phyloP scores from a whole-genome alignment of 352 stramenopile genomes.

The Phytophthora sansomeana region DNA sequence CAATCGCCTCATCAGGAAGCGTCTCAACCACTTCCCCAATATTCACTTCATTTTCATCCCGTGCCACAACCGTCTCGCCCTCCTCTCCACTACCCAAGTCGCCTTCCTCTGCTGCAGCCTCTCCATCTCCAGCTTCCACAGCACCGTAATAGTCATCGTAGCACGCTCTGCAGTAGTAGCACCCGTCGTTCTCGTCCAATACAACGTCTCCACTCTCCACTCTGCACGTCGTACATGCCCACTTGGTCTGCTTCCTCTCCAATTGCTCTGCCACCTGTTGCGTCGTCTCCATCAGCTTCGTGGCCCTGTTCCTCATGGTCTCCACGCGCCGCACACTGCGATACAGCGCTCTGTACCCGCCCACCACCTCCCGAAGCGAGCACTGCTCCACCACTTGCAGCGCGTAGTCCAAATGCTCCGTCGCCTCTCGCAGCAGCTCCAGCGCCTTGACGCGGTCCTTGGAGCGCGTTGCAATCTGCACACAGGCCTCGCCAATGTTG shows the following conservation, averaged over 20 bases:
- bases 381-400: constrained; percentile 56
- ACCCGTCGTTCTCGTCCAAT: constrained; percentile 69
- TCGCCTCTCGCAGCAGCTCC: constrained; percentile 35
- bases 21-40: background rate
- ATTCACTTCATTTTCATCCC: background rate
- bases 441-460: background rate
- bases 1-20: too few relatives aligned
- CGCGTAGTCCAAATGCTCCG: constrained; percentile 58
- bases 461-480: constrained; percentile 27
- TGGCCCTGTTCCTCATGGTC: constrained; percentile 12
- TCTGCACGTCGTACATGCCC: constrained; percentile 64
- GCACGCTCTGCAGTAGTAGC: constrained; percentile 71
- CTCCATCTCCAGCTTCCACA: background rate
- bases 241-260: background rate
- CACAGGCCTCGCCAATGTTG: constrained; percentile 69
- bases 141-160: constrained; percentile 76
- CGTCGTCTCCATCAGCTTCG: constrained; percentile 25
- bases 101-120: background rate
- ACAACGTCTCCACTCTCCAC: constrained; percentile 37
- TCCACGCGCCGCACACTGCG: constrained; percentile 39
- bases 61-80: too few relatives aligned
- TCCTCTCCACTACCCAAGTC: background rate
- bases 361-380: constrained; percentile 33
- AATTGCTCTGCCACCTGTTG: background rate
- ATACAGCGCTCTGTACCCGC: constrained; percentile 35